A percentile compares a stretch with the other conserved stretches of the same genome.
Conservation (phyloP, 2,329 filamentous ascomycete species). For the Akanthomyces muscarius region DNA sequence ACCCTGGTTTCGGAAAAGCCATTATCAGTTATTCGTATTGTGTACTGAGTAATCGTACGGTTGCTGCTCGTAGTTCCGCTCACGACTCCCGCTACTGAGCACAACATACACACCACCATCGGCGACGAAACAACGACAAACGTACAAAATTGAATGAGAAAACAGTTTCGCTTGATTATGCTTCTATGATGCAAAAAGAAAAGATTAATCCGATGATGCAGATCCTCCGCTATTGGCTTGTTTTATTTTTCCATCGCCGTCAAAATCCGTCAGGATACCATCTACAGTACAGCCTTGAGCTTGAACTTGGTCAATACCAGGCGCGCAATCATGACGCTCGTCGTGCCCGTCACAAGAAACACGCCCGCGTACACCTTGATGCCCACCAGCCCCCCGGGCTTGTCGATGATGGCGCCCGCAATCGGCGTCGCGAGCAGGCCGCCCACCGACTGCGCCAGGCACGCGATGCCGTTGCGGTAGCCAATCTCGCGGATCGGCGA, state of each 20-base stretch:
- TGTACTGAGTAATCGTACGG: no score
- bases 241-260: background rate
- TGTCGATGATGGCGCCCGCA: conserved; percentile 22
- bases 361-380: conserved; percentile 22
- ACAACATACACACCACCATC: no score
- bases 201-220: background rate
- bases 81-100: no score
- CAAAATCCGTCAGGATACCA: background rate
- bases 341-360: conserved; percentile 22
- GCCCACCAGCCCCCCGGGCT: conserved; percentile 17
- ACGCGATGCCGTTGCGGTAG: conserved; percentile 43
- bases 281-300: conserved; percentile 18
- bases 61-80: no score
- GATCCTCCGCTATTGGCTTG: background rate
- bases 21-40: no score
- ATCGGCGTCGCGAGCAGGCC: conserved; percentile 22
- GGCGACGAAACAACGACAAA: background rate
- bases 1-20: no score
- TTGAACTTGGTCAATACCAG: conserved; percentile 20
- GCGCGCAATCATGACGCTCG: conserved; percentile 19
- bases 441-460: conserved; percentile 20
- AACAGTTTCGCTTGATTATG: background rate
- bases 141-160: background rate
- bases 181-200: background rate
- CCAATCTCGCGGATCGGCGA: conserved; percentile 52